phyloP scores from a whole-genome alignment of 2,329 filamentous ascomycete genomes.

The Stagonosporopsis tanaceti region DNA sequence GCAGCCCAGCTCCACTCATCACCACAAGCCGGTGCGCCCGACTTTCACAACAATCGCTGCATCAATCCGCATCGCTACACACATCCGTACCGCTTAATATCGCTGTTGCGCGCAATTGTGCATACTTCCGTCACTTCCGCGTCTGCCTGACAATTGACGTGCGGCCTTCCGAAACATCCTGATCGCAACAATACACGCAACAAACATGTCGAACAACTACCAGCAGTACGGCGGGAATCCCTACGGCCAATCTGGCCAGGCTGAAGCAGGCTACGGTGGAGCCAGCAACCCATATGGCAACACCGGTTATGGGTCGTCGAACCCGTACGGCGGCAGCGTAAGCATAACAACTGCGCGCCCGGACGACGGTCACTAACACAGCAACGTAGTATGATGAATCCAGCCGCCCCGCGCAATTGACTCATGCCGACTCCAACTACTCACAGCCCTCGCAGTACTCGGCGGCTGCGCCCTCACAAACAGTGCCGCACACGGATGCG shows the following conservation, averaged over 20 bases:
- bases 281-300: slow-evolving; percentile 51
- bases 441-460: slow-evolving; percentile 52
- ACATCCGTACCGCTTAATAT: neutral
- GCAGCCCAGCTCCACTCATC: slow-evolving; percentile 16
- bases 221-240: slow-evolving; percentile 67
- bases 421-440: slow-evolving; percentile 49
- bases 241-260: slow-evolving; percentile 66
- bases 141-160: slow-evolving; percentile 29
- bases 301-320: slow-evolving; percentile 39
- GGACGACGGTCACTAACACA: slow-evolving; percentile 20
- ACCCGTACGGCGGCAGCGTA: slow-evolving; percentile 43
- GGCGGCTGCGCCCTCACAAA: slow-evolving; percentile 35
- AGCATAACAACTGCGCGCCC: slow-evolving; percentile 22
- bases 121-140: slow-evolving; percentile 41
- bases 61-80: slow-evolving; percentile 12
- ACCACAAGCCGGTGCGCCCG: slow-evolving; percentile 18
- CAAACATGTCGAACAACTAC: slow-evolving; percentile 55
- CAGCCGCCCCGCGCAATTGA: slow-evolving; percentile 37
- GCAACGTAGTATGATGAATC: slow-evolving; percentile 33
- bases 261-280: slow-evolving; percentile 45
- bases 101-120: slow-evolving; percentile 22
- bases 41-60: slow-evolving; percentile 14
- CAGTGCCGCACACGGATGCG: slow-evolving; percentile 28
- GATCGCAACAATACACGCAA: slow-evolving; percentile 21
- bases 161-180: slow-evolving; percentile 28